Percentiles rank a stretch among this genome's conserved stretches.
Conservation (phyloP, 148 eudicot species). For the Cornus florida region DNA sequence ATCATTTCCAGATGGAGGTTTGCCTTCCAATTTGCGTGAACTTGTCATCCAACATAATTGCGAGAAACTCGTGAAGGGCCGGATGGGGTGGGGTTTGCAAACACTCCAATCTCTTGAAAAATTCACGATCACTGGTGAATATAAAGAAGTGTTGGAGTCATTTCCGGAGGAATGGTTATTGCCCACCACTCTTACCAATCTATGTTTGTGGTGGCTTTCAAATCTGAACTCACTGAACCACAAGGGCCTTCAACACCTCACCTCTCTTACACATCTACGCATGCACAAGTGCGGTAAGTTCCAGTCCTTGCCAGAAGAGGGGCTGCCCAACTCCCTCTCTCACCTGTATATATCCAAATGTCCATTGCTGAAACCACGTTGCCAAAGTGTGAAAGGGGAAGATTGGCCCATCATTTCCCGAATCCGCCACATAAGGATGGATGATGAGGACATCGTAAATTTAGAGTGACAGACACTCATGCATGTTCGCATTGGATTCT, state of each 20-base stretch:
- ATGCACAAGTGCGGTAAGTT: neutral
- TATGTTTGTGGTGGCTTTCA: neutral
- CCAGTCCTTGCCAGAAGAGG: neutral
- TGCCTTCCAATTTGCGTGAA: neutral
- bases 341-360: neutral
- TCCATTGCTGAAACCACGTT: neutral
- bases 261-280: neutral
- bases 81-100: neutral
- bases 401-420: neutral
- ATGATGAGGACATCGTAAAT: neutral
- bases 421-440: neutral
- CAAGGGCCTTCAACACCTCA: conserved; percentile 2
- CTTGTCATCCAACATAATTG: neutral
- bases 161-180: conserved; percentile 1
- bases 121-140: neutral
- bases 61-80: neutral
- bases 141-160: neutral
- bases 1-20: neutral
- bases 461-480: no score
- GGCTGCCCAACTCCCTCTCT: neutral
- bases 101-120: neutral
- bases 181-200: neutral
- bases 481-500: no score
- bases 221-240: neutral
- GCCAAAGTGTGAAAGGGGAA: neutral